Evolutionary conservation across 148 eudicot species (phyloP), one percentile per base, ranked within the genome.

Genomic region (Cornus suecica): DNA sequence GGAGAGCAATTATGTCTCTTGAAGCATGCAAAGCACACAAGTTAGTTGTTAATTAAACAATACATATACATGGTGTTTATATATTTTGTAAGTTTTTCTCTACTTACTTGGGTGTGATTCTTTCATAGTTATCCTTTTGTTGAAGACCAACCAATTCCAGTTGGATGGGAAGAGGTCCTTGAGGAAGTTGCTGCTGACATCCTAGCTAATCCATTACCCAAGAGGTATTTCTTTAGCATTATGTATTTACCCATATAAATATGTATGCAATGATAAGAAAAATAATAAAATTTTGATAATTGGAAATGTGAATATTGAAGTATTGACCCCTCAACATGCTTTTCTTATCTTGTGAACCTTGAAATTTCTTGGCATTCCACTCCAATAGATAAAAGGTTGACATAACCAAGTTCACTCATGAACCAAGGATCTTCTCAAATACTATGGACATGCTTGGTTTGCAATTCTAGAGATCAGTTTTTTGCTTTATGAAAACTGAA

Each of bases 1-100:
- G 85, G 79, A 84, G 81, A 69, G 87, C 89, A 74, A 86, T 86
- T 11, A 86, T 86, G 89, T 87, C 89, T 72, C 89, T 86, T 77
- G 89, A 86, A 77, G 89, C 89, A 71, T 86, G 89, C 89, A 86
- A 81, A 80, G 77, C 84, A 52, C 85, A 86, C 79, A 83, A 79
- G 89, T 86, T 71, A 65, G 70, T 54, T 48, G 16, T 13, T 32
- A 14, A 34, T 13, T 32, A 14, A 34, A 31, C 1, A 1, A 32
- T n/a, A n/a, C 10, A 18, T 25, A 52, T 24, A 26, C 4, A 28
- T 13, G 42, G 16, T 20, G 34, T 64, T 79, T n/a, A 5, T 74
- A 4, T 24, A 4, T 18, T 52, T 65, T 51, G 10, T 34, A 41
- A 42, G 30, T 37, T 70, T 26, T n/a, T 27, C 41, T 69, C 61